Conservation (phyloP, 805 yeast species). For the Ogataea methylovora region DNA sequence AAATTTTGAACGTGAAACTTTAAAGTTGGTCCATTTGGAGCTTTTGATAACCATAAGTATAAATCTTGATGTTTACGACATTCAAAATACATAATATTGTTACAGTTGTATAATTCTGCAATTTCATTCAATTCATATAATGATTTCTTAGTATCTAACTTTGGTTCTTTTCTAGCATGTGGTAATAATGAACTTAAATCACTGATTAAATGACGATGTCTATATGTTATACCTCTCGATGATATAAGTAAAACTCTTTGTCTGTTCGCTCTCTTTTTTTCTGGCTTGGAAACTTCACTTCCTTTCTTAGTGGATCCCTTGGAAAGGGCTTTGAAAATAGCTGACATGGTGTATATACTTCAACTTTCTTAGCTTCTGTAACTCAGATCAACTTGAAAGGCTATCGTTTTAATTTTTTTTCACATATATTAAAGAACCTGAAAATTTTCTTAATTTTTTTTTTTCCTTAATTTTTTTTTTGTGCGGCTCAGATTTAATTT, state of each 20-base stretch:
- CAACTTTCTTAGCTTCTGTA: not conserved
- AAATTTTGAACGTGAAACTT: slow-evolving; percentile 91
- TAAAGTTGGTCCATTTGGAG: slow-evolving; percentile 96
- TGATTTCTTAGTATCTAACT: slow-evolving; percentile 87
- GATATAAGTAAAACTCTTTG: slow-evolving; percentile 86
- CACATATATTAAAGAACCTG: no score
- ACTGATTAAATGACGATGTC: slow-evolving; percentile 90
- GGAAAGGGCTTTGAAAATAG: slow-evolving; percentile 60
- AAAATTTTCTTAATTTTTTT: not conserved
- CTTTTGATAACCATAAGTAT: slow-evolving; percentile 90
- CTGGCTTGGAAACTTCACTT: slow-evolving; percentile 29
- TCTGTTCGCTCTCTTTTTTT: slow-evolving; percentile 62
- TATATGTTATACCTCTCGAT: slow-evolving; percentile 88
- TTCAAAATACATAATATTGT: slow-evolving; percentile 88
- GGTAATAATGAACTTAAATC: slow-evolving; percentile 79
- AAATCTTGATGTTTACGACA: slow-evolving; percentile 94
- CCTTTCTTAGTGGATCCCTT: slow-evolving; percentile 27
- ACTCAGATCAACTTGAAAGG: not conserved
- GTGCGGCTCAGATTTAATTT: no score
- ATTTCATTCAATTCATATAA: slow-evolving; percentile 86
- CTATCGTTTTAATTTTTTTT: not conserved
- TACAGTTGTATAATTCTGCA: slow-evolving; percentile 95
- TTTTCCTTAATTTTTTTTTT: no score
- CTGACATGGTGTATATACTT: slow-evolving; percentile 42
- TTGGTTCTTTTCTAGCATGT: slow-evolving; percentile 94